Conservation (phyloP, 2,329 filamentous ascomycete genomes). For the Aquanectria penicillioides region DNA sequence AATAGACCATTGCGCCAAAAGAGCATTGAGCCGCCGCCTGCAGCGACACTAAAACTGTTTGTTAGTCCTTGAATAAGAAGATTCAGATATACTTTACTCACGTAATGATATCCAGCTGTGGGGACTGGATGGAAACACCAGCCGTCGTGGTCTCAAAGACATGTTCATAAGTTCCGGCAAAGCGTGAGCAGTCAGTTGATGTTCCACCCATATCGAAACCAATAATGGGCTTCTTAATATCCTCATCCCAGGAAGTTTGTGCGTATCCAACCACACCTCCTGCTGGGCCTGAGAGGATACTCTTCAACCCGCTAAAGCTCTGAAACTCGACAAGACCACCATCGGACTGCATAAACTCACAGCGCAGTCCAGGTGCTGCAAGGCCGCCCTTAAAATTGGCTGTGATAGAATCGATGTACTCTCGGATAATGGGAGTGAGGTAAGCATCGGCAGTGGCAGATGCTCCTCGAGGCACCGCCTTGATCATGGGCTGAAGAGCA, state of each 20-base stretch:
- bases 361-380: slow-evolving; percentile 25
- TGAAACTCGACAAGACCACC: slow-evolving; percentile 62
- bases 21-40: too few relatives aligned
- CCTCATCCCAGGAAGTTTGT: background rate
- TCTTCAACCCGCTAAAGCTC: slow-evolving; percentile 39
- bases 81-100: too few relatives aligned
- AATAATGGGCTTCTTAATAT: background rate
- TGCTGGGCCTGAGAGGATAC: background rate
- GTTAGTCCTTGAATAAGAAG: too few relatives aligned
- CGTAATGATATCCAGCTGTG: slow-evolving; percentile 79
- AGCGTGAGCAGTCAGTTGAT: slow-evolving; percentile 76
- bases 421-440: slow-evolving; percentile 48
- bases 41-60: too few relatives aligned
- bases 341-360: slow-evolving; percentile 59
- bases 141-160: slow-evolving; percentile 78
- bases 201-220: slow-evolving; percentile 61
- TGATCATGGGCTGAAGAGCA: slow-evolving; percentile 46
- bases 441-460: slow-evolving; percentile 54
- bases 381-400: slow-evolving; percentile 46
- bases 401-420: slow-evolving; percentile 41
- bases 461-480: slow-evolving; percentile 51
- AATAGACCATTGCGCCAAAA: slow-evolving; percentile 78
- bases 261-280: background rate
- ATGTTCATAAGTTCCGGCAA: slow-evolving; percentile 75
- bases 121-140: slow-evolving; percentile 75